These are phyloP conservation scores for Boletus rex-veris DNA, from an alignment of 768 basidiomycete species.

Conservation along the genomic window DNA sequence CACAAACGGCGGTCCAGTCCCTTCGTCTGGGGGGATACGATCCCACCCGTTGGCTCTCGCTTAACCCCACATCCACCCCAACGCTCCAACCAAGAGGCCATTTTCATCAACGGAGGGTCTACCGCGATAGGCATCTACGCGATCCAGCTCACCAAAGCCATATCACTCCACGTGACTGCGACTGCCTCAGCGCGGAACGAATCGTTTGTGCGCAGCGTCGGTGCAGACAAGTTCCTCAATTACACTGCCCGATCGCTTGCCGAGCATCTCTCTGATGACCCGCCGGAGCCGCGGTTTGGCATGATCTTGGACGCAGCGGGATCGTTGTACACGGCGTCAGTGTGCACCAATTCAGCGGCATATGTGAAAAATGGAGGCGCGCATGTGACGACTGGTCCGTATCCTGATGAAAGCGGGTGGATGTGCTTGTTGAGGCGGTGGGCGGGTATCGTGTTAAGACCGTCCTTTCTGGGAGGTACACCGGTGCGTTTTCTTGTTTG, in stretches of 20 bases:
- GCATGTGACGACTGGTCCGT: constrained; percentile 53
- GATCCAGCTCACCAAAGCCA: constrained; percentile 68
- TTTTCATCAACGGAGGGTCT: constrained; percentile 72
- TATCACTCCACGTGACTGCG: constrained; percentile 54
- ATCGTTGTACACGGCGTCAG: constrained; percentile 39
- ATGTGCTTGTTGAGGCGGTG: background rate
- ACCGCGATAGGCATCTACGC: constrained; percentile 64
- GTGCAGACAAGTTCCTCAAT: constrained; percentile 70
- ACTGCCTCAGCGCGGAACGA: constrained; percentile 61
- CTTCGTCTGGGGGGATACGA: constrained; percentile 47
- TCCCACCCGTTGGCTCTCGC: constrained; percentile 28
- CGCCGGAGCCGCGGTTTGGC: constrained; percentile 51
- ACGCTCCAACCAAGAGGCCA: constrained; percentile 37
- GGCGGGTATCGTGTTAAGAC: constrained; percentile 22
- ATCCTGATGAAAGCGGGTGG: constrained; percentile 31
- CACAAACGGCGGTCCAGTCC: constrained; percentile 55
- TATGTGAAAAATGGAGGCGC: constrained; percentile 52
- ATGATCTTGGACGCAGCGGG: constrained; percentile 61
- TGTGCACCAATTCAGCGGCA: constrained; percentile 48
- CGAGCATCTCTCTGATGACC: constrained; percentile 41
- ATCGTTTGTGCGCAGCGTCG: constrained; percentile 51
- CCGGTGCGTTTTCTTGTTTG: constrained; percentile 34
- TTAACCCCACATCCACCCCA: background rate
- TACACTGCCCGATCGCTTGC: constrained; percentile 53
- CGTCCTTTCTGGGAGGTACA: constrained; percentile 52